A percentile compares a stretch with the other conserved stretches of the same genome.
These are phyloP conservation scores for Coniferiporia weirii DNA, from an alignment of 1,284 basidiomycete genomes.

Conservation along the genomic window DNA sequence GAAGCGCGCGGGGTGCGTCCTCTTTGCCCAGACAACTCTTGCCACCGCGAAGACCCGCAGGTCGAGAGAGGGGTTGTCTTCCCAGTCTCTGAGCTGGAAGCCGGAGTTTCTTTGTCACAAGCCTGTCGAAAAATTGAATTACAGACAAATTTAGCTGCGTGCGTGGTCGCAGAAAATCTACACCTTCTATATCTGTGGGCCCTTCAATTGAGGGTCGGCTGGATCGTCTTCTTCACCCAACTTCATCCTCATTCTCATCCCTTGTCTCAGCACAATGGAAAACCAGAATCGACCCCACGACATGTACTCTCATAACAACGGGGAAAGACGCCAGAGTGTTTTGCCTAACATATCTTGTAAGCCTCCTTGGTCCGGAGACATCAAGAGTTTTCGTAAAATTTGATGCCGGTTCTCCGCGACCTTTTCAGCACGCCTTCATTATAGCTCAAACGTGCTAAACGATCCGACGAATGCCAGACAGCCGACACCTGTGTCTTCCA, in stretches of 20 bases:
- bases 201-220: background rate
- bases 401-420: background rate
- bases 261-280: conserved; percentile 10
- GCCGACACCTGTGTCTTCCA: conserved; percentile 1
- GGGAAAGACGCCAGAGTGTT: conserved; percentile 11
- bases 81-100: conserved; percentile 6
- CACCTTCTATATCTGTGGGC: conserved; percentile 13
- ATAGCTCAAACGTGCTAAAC: background rate
- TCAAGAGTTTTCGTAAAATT: background rate
- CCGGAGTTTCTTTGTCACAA: conserved; percentile 3
- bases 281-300: conserved; percentile 8
- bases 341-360: conserved; percentile 17
- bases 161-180: conserved; percentile 5
- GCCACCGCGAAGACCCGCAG: conserved; percentile 1
- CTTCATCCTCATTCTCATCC: background rate
- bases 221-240: conserved; percentile 8
- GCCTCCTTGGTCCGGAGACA: background rate
- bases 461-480: conserved; percentile 2
- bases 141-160: conserved; percentile 11
- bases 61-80: conserved; percentile 5
- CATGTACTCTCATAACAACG: background rate
- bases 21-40: conserved; percentile 6
- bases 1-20: conserved; percentile 5
- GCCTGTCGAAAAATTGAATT: conserved; percentile 5
- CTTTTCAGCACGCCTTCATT: conserved; percentile 7